Percentiles rank a stretch among this genome's conserved stretches.
Conservation (phyloP, 116 monocot species). For the Papilionanthe hybrid region DNA sequence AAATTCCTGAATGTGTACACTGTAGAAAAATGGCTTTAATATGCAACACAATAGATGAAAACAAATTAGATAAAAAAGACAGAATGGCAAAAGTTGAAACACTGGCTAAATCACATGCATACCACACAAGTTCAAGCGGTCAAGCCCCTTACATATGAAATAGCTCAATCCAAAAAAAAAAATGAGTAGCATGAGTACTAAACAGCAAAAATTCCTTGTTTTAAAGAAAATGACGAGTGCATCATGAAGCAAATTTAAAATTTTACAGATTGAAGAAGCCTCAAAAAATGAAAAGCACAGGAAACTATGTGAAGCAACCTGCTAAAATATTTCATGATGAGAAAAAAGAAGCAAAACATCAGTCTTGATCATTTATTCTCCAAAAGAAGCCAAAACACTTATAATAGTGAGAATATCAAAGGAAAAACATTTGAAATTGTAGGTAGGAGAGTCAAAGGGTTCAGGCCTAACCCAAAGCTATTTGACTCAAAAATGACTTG, state of each 20-base stretch:
- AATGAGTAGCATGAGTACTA: background rate
- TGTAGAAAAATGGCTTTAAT: constrained; percentile 19
- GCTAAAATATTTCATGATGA: background rate
- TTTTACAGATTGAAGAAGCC: background rate
- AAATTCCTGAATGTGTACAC: constrained; percentile 58
- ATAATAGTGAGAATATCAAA: background rate
- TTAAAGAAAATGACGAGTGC: background rate
- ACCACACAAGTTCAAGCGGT: background rate
- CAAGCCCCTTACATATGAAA: background rate
- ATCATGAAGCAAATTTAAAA: background rate
- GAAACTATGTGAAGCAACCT: background rate
- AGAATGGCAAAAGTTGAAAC: background rate
- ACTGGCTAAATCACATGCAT: background rate
- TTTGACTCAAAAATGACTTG: too few relatives aligned
- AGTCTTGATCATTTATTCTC: background rate
- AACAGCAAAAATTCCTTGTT: background rate
- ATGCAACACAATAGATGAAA: background rate
- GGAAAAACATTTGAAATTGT: background rate
- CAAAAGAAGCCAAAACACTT: background rate
- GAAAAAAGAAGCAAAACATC: background rate
- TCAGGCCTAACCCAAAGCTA: too few relatives aligned
- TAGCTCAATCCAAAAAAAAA: background rate
- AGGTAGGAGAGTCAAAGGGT: too few relatives aligned
- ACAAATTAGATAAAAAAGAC: background rate
- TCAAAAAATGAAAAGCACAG: background rate